Evolutionary conservation across 2,329 filamentous ascomycete genomes (phyloP), one percentile per base, ranked within the genome.

Genomic region (Alternaria infectoria): DNA sequence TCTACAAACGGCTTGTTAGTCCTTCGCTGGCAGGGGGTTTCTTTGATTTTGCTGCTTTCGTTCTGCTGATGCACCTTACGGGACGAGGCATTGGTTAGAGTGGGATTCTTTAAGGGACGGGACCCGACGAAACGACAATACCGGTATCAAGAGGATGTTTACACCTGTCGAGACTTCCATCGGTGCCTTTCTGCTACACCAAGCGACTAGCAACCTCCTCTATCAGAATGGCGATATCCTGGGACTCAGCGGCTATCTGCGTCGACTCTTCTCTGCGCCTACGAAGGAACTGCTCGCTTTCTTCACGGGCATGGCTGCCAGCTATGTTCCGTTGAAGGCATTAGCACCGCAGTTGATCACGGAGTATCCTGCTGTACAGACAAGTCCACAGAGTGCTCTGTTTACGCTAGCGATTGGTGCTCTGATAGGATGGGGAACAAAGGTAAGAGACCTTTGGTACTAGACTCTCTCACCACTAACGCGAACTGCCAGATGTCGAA

Each of bases 351-450:
- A 82, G 12, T 64, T 84, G 54, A 71, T 85, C 15, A 84, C 83
- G 0, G 67, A 59, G 4, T 85, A 84, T 70, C 80, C 82, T 44
- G 59, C 74, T 11, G 65, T 76, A 3, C 77, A 79, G 10, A 66
- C 73, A 7, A 78, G 79, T 4, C 75, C 75, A 69, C 69, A 71
- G 19, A 75, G 78, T 25, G 74, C 76, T n/a, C 65, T 81, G 7
- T 74, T 79, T 43, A 83, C 82, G 0, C 56, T 83, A 11, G 78
- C 77, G 3, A 73, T 82, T 9, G 85, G 84, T 0, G 74, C 81
- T 13, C 57, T 86, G 36, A 74, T 85, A 26, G 85, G 85, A 19
- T 84, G 83, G 82, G 85, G 85, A 15, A 86, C 85, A 15, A 86
- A 86, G 79, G 85, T 85, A 66, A 71, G 71, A 25, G 15, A 40